Base-by-base conservation (phyloP, 1,284 basidiomycete genomes). In the Boletus semigastroideus region DNA sequence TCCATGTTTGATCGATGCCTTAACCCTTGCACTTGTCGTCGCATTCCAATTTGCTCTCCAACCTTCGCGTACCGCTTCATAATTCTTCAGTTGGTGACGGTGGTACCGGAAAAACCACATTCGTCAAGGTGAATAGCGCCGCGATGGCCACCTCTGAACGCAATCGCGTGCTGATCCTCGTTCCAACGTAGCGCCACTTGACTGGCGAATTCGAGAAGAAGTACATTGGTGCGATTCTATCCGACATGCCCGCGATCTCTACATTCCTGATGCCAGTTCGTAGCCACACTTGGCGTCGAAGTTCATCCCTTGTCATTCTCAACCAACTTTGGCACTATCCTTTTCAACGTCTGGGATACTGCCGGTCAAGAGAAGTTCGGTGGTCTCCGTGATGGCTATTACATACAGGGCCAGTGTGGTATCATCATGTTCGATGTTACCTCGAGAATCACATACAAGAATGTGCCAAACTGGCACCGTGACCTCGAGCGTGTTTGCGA, bases 361-460 rank as follows among this genome's bases (percentile, higher is more conserved):
- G 97, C 97, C 51, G 97, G 97, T 48, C 97, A 99, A 79, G 97
- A 99, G 78, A 99, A 99, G 80, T 99, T 99, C 63, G 94, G 95
- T 79, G 94, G 94, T 70, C 89, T 98, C 58, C 92, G 95, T 63
- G 94, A 97, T 75, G 94, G 94, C 49, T 97, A 97, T 78, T 98
- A 98, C 78, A 97, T 98, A 72, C 94, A 97, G 75, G 97, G 97
- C 64, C 95, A 99, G 75, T 99, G 95, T 70, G 97, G 97, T 71
- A 99, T 99, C 80, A 99, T 99, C 86, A 99, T 99, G 97, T 99
- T 99, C 78, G 97, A 99, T 72, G 97, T 99, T 58, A 99, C 97
- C 55, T 96, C 95, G 51, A 89, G 97, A 68, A 99, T 99, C 84
- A 99, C 97, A 51, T 99, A 99, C 84, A 99, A 99, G 84, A 99